These are phyloP conservation scores for Hypoxylon perforatum DNA, from an alignment of 495 filamentous ascomycete species.

Conservation along the genomic window DNA sequence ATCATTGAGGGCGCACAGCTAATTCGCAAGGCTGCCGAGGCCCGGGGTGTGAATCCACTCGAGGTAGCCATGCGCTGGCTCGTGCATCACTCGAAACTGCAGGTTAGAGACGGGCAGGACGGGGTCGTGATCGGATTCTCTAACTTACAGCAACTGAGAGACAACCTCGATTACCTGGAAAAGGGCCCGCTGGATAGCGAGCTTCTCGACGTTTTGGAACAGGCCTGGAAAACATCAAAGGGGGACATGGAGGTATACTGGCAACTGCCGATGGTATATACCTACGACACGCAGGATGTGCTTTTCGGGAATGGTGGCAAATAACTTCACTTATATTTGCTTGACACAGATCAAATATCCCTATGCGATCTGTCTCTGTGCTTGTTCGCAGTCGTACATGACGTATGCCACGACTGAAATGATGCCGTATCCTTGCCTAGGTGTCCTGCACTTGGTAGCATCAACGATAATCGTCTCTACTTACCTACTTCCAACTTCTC, in stretches of 20 bases:
- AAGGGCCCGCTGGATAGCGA: conserved; percentile 80
- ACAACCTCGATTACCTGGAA: conserved; percentile 76
- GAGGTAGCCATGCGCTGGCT: conserved; percentile 83
- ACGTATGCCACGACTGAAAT: no score
- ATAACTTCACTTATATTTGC: no score
- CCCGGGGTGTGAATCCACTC: conserved; percentile 73
- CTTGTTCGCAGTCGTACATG: no score
- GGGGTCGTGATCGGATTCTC: conserved; percentile 80
- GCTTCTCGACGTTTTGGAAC: conserved; percentile 73
- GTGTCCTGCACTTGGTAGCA: no score
- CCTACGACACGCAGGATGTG: conserved; percentile 70
- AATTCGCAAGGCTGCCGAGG: conserved; percentile 74
- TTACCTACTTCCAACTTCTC: no score
- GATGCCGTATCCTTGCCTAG: no score
- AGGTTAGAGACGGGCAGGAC: conserved; percentile 72
- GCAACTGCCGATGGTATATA: conserved; percentile 72
- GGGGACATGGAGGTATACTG: conserved; percentile 72
- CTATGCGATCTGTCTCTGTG: no score
- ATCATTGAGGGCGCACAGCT: conserved; percentile 76
- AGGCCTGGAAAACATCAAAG: conserved; percentile 70
- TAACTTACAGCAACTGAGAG: conserved; percentile 71
- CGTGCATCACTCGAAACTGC: conserved; percentile 76
- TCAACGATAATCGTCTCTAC: no score
- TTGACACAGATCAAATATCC: no score
- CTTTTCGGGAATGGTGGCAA: conserved; percentile 53